A percentile compares a stretch with the other conserved stretches of the same genome.
Evolutionary conservation across 495 filamentous ascomycete species (phyloP).

Genomic region (Talaromyces wortmannii): DNA sequence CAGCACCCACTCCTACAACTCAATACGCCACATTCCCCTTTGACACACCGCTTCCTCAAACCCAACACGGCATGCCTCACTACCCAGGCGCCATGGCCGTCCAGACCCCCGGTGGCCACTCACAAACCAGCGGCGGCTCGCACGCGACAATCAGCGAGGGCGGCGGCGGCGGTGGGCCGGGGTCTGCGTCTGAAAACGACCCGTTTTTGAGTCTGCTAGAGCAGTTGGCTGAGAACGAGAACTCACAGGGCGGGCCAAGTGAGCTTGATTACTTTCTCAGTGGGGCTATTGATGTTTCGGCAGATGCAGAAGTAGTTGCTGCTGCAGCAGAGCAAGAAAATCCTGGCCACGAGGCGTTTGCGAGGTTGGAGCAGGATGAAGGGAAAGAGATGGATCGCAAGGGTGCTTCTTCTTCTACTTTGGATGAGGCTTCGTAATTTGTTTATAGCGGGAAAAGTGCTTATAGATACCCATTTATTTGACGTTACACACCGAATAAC

Average conservation of each 20-base stretch:
- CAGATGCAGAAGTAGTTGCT: not conserved
- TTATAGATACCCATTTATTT: too few relatives aligned
- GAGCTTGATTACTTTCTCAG: constrained; percentile 67
- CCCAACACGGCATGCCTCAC: not conserved
- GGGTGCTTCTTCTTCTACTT: too few relatives aligned
- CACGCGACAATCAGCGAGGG: constrained; percentile 14
- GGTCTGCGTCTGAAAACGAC: constrained; percentile 54
- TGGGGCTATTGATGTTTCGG: constrained; percentile 18
- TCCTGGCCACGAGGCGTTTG: not conserved
- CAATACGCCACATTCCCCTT: constrained; percentile 42
- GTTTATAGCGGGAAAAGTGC: too few relatives aligned
- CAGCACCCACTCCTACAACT: constrained; percentile 26
- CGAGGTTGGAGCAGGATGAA: too few relatives aligned
- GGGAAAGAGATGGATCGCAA: too few relatives aligned
- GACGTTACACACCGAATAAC: too few relatives aligned
- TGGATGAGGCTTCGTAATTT: too few relatives aligned
- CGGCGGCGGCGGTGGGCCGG: not conserved
- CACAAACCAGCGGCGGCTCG: constrained; percentile 25
- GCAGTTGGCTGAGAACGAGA: constrained; percentile 70
- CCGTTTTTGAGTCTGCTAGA: constrained; percentile 74
- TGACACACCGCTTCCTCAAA: constrained; percentile 12
- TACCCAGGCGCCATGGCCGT: constrained; percentile 6
- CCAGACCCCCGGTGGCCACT: constrained; percentile 29
- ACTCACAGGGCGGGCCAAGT: constrained; percentile 49
- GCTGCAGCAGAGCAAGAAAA: not conserved